phyloP scores from a whole-genome alignment of 1,139 yeast species.

The Sugiyamaella xylanicola region DNA sequence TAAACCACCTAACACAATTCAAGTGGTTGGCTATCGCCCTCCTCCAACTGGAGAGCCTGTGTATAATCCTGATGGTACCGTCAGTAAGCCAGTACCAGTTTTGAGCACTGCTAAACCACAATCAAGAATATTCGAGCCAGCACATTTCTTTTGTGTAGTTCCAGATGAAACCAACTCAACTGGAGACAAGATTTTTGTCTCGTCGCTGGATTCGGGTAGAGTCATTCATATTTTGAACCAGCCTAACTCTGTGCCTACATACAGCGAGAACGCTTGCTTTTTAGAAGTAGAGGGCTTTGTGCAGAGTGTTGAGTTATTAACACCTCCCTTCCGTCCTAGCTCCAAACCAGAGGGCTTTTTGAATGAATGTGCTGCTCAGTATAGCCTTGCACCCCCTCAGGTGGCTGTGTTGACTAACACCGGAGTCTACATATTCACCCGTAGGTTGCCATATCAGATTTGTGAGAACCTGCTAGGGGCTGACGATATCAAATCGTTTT shows the following conservation, averaged over 20 bases:
- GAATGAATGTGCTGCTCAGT: slow-evolving; percentile 84
- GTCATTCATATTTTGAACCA: slow-evolving; percentile 57
- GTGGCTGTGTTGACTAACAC: slow-evolving; percentile 81
- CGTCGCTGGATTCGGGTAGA: slow-evolving; percentile 79
- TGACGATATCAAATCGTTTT: slow-evolving; percentile 59
- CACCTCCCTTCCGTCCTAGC: slow-evolving; percentile 72
- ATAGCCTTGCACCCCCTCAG: slow-evolving; percentile 55
- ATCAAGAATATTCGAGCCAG: slow-evolving; percentile 72
- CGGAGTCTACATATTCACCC: slow-evolving; percentile 74
- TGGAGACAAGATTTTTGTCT: slow-evolving; percentile 59
- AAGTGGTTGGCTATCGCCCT: slow-evolving; percentile 43
- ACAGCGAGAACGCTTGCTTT: slow-evolving; percentile 77
- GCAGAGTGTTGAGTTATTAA: slow-evolving; percentile 70
- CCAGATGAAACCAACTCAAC: slow-evolving; percentile 33
- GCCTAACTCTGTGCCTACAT: slow-evolving; percentile 46
- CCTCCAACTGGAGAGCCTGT: slow-evolving; percentile 30
- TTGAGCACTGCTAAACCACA: slow-evolving; percentile 45
- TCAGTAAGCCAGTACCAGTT: slow-evolving; percentile 23
- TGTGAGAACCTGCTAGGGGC: slow-evolving; percentile 58
- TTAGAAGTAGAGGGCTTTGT: slow-evolving; percentile 64
- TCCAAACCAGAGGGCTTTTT: slow-evolving; percentile 76
- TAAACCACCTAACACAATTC: slow-evolving; percentile 41
- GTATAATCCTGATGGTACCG: slow-evolving; percentile 6
- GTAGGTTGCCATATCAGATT: slow-evolving; percentile 77
- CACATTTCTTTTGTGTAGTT: slow-evolving; percentile 66